phyloP scores from a whole-genome alignment of 139 green algal species.

The Volvox africanus region DNA sequence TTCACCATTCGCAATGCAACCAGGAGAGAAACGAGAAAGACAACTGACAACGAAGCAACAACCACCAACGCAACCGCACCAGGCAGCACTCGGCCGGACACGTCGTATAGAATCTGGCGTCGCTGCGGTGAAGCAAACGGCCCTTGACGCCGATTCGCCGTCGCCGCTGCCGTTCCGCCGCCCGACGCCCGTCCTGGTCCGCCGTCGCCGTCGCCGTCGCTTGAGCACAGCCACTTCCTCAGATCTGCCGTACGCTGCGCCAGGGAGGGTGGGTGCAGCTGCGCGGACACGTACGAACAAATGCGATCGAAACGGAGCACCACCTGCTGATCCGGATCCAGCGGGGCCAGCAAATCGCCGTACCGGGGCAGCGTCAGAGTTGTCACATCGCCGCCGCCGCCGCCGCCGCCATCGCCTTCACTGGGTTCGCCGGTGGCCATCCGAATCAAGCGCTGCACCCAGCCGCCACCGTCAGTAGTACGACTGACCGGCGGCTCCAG shows the following conservation, averaged over 20 bases:
- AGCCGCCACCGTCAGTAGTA: constrained; percentile 6
- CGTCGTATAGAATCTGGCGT: constrained; percentile 59
- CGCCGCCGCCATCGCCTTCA: background rate
- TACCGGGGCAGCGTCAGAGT: background rate
- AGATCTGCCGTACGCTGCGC: background rate
- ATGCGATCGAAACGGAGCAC: constrained; percentile 40
- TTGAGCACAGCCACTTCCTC: background rate
- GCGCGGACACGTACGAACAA: constrained; percentile 13
- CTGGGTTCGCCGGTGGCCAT: background rate
- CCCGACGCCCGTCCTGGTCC: background rate
- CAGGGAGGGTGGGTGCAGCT: constrained; percentile 40
- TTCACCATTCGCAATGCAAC: too few species aligned
- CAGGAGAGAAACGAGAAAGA: background rate
- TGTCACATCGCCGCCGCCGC: background rate
- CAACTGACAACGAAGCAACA: background rate
- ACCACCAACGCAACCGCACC: background rate
- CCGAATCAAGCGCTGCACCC: constrained; percentile 12
- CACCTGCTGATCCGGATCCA: constrained; percentile 13
- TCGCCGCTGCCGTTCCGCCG: background rate
- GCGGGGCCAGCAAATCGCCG: constrained; percentile 18
- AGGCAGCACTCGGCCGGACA: constrained; percentile 59
- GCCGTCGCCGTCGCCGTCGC: background rate
- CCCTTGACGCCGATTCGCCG: background rate
- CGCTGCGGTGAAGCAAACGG: background rate
- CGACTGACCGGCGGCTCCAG: background rate